Evolutionary conservation across 176 grass and related monocot genomes (phyloP), one percentile per base, ranked within the genome.

Genomic region (Avena insularis): DNA sequence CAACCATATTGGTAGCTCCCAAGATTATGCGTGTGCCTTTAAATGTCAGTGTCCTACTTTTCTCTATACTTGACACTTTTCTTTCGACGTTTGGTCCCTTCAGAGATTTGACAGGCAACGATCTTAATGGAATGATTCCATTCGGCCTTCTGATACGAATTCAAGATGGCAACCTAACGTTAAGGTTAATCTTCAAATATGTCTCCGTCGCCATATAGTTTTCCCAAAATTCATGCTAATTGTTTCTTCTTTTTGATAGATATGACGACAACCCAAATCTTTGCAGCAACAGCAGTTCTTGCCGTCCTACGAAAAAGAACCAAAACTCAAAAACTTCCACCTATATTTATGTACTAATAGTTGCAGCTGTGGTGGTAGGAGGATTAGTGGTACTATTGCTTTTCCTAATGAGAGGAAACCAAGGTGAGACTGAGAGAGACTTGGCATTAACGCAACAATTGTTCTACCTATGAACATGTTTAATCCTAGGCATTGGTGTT

Each of bases 91-190:
- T 82, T 65, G 11, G 4, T 47, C 75, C 76, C 29, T 76, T 87
- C 21, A 96, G 91, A 80, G 88, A 96, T 86, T 88, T 96, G 76
- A 91, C 43, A 0, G 60, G 81, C 1, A 95, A 92, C 63, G n/a
- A 90, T 20, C 74, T 93, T 25, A 83, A 14, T 62, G 84, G 91
- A 73, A 40, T 61, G 36, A 88, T 95, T 62, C 94, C 94, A 8
- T 20, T 80, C 64, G 82, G 70, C 14, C 67, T 92, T 29, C 79
- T 87, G 16, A 76, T 90, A 84, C 91, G 71, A 27, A 78, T 43
- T 62, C 49, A 88, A 88, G 82, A 82, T 45, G 83, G 90, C 16
- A 79, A 25, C 58, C 76, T 93, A 46, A 90, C 31, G 35, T 62
- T 92, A 63, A 88, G 58, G 94, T 96, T 12, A 3, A 12, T 80